phyloP scores from a whole-genome alignment of 75 land plant species.

The Selaginella tamariscina region DNA sequence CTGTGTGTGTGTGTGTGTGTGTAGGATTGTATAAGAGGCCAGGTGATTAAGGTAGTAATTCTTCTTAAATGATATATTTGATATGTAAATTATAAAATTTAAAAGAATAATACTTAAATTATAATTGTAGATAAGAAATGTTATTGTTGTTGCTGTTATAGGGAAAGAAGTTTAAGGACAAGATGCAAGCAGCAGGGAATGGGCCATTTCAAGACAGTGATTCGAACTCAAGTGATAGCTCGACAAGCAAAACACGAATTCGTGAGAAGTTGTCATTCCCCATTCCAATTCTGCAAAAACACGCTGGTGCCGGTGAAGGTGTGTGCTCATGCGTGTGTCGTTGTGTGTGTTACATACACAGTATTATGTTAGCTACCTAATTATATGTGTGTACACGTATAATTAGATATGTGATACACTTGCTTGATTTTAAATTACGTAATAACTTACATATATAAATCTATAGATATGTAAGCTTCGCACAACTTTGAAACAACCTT shows the following conservation, averaged over 20 bases:
- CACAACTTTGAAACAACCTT: too few relatives aligned
- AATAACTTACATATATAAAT: too few relatives aligned
- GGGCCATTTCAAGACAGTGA: constrained; percentile 45
- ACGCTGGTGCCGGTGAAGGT: too few relatives aligned
- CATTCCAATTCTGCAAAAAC: constrained; percentile 39
- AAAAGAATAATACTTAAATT: neutral
- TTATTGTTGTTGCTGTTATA: constrained; percentile 17
- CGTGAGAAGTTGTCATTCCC: constrained; percentile 50
- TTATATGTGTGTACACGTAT: too few relatives aligned
- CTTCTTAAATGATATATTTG: neutral
- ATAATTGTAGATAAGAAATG: neutral
- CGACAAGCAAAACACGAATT: constrained; percentile 27
- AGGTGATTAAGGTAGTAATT: neutral
- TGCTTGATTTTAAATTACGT: too few relatives aligned
- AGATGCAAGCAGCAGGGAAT: constrained; percentile 41
- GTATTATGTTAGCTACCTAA: too few relatives aligned
- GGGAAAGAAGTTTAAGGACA: constrained; percentile 97
- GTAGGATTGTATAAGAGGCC: neutral
- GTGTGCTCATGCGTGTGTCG: too few relatives aligned
- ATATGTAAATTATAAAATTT: neutral
- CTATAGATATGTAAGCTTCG: too few relatives aligned
- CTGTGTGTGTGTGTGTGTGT: neutral
- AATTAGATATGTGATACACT: too few relatives aligned
- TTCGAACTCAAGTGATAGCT: constrained; percentile 74
- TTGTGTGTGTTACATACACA: too few relatives aligned